Conservation (phyloP, 129 eudicot species). For the Apium graveolens region DNA sequence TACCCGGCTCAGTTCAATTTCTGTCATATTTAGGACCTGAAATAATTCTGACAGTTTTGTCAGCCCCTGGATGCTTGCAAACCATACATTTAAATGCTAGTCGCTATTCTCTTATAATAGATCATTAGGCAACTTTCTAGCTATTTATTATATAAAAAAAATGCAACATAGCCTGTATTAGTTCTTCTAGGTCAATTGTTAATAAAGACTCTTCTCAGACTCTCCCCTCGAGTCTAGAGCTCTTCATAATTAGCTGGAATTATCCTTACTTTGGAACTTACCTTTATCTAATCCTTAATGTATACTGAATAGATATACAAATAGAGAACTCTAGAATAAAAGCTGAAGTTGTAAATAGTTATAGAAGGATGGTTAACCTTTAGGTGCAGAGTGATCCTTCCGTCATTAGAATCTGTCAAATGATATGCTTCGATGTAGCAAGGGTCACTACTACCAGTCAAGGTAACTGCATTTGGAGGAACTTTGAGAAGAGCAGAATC, state of each 20-base stretch:
- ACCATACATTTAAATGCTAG: not conserved
- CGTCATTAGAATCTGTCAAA: constrained; percentile 83
- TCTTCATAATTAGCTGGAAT: not conserved
- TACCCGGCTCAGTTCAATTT: constrained; percentile 80
- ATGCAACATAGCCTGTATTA: not conserved
- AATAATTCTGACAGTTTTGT: constrained; percentile 15
- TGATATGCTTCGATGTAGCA: constrained; percentile 95
- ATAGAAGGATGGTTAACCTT: constrained; percentile 33
- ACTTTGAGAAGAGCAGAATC: constrained; percentile 64
- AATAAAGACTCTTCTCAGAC: not conserved
- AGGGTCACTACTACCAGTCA: constrained; percentile 93
- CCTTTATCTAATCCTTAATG: not conserved
- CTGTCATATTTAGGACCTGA: constrained; percentile 86
- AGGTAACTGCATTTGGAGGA: constrained; percentile 68
- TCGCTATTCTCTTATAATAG: not conserved
- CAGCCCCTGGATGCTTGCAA: constrained; percentile 11
- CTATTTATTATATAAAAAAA: not conserved
- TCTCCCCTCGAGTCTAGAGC: not conserved
- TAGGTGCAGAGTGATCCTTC: constrained; percentile 75
- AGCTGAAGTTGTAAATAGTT: not conserved
- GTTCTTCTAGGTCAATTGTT: not conserved
- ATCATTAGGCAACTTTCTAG: not conserved
- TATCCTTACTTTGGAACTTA: not conserved
- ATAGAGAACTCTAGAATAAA: not conserved
- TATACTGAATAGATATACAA: not conserved